These are phyloP conservation scores for Omphalea diandra DNA, from an alignment of 441 rosid species.

Conservation along the genomic window DNA sequence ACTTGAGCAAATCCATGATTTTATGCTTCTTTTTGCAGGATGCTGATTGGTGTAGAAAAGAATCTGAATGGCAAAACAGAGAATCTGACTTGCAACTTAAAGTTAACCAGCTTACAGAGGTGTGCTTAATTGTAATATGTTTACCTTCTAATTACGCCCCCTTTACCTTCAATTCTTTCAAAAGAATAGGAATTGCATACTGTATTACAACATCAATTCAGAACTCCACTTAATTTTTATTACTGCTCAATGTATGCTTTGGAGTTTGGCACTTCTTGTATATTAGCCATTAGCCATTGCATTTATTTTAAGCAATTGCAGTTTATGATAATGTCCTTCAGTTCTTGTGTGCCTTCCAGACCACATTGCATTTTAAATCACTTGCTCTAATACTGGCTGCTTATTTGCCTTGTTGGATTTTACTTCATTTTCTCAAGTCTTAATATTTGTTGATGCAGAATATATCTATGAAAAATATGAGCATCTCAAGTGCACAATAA, in stretches of 20 bases:
- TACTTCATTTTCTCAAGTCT: background rate
- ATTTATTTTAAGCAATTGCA: background rate
- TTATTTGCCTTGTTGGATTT: background rate
- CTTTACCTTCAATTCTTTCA: background rate
- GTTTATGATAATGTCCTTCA: background rate
- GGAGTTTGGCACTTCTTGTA: background rate
- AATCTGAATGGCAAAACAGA: conserved; percentile 47
- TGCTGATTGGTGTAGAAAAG: conserved; percentile 44
- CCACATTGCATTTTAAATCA: background rate
- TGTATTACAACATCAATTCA: background rate
- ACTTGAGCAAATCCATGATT: background rate
- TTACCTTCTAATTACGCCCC: background rate
- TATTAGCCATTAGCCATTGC: background rate
- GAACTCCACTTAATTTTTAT: background rate
- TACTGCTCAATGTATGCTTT: background rate
- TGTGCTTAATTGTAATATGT: conserved; percentile 20
- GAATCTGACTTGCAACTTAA: conserved; percentile 43
- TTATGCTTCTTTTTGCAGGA: conserved; percentile 30
- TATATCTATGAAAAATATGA: background rate
- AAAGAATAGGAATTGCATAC: background rate
- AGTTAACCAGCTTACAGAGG: conserved; percentile 48
- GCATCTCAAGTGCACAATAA: background rate
- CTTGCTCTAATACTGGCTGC: background rate
- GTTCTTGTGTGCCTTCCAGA: background rate
- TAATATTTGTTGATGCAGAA: background rate